phyloP scores from a whole-genome alignment of 2,329 filamentous ascomycete genomes.

The Blastomyces percursus region DNA sequence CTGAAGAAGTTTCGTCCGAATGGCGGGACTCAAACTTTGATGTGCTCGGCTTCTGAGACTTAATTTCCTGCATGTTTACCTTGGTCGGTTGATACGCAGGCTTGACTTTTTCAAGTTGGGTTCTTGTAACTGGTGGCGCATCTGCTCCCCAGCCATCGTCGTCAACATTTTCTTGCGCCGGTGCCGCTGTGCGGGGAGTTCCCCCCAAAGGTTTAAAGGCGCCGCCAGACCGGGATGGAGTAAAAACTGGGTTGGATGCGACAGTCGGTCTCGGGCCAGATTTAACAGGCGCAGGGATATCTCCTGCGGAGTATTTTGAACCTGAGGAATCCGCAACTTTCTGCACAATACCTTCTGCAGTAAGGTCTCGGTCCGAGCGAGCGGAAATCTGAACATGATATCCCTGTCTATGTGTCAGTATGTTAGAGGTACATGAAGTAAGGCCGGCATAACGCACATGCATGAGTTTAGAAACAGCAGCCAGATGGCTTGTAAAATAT shows the following conservation, averaged over 20 bases:
- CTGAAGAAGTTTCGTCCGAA: constrained; percentile 28
- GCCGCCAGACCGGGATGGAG: constrained; percentile 55
- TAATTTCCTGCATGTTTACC: constrained; percentile 82
- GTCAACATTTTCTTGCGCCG: constrained; percentile 51
- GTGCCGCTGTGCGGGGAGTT: constrained; percentile 41
- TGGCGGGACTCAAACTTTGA: constrained; percentile 34
- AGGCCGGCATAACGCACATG: constrained; percentile 44
- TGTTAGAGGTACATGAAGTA: constrained; percentile 1
- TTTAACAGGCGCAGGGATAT: constrained; percentile 43
- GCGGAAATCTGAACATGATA: constrained; percentile 98
- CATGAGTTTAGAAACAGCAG: constrained; percentile 79
- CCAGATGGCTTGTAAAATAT: constrained; percentile 92
- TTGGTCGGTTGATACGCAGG: constrained; percentile 91
- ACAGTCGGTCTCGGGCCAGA: constrained; percentile 50
- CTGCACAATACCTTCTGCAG: constrained; percentile 75
- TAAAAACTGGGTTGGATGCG: constrained; percentile 85
- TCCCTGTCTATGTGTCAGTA: constrained; percentile 40
- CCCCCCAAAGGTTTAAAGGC: constrained; percentile 59
- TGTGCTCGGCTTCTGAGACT: constrained; percentile 57
- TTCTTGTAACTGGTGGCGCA: constrained; percentile 79
- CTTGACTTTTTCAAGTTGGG: constrained; percentile 80
- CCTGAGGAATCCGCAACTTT: constrained; percentile 93
- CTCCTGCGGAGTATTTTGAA: constrained; percentile 75
- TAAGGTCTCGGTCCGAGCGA: constrained; percentile 78
- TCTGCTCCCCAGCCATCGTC: constrained; percentile 90